Conservation (phyloP, 23 red algal genomes). For the Rhodosorus marinus region DNA sequence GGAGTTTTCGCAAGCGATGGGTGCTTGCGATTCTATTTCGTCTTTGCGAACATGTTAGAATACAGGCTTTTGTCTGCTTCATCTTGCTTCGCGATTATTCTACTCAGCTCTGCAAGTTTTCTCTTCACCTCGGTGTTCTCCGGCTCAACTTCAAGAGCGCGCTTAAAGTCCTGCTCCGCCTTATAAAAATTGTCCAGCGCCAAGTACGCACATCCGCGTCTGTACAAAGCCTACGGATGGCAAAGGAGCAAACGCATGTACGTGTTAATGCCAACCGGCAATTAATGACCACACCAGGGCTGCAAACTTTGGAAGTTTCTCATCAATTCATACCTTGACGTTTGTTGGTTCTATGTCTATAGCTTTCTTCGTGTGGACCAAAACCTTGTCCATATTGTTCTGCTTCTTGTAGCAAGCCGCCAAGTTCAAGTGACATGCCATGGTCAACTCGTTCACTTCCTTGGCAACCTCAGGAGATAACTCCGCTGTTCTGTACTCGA, state of each 20-base stretch:
- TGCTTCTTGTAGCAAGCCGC: slow-evolving; percentile 47
- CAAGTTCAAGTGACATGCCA: slow-evolving; percentile 53
- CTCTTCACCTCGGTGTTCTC: slow-evolving; percentile 25
- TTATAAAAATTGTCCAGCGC: slow-evolving; percentile 32
- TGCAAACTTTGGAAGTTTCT: too few species aligned
- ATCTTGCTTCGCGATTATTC: slow-evolving; percentile 32
- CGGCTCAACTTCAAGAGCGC: slow-evolving; percentile 30
- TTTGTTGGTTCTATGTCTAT: slow-evolving; percentile 59
- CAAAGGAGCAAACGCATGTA: too few species aligned
- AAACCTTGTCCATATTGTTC: slow-evolving; percentile 29
- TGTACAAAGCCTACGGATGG: too few species aligned
- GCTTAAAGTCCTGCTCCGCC: slow-evolving; percentile 39
- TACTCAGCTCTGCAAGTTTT: slow-evolving; percentile 45
- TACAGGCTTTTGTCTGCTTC: slow-evolving; percentile 43
- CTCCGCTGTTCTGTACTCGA: slow-evolving; percentile 59
- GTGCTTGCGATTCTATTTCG: too few species aligned
- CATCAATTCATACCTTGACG: slow-evolving; percentile 60
- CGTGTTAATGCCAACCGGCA: too few species aligned
- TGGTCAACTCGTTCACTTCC: slow-evolving; percentile 47
- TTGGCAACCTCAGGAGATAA: slow-evolving; percentile 41
- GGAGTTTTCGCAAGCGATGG: too few species aligned
- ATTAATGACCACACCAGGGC: too few species aligned
- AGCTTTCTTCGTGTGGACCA: slow-evolving; percentile 61
- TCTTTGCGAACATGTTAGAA: slow-evolving; percentile 35
- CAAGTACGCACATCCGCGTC: slow-evolving; percentile 40